Evolutionary conservation across 2,329 filamentous ascomycete genomes (phyloP).

Genomic region (Talaromyces sp.): DNA sequence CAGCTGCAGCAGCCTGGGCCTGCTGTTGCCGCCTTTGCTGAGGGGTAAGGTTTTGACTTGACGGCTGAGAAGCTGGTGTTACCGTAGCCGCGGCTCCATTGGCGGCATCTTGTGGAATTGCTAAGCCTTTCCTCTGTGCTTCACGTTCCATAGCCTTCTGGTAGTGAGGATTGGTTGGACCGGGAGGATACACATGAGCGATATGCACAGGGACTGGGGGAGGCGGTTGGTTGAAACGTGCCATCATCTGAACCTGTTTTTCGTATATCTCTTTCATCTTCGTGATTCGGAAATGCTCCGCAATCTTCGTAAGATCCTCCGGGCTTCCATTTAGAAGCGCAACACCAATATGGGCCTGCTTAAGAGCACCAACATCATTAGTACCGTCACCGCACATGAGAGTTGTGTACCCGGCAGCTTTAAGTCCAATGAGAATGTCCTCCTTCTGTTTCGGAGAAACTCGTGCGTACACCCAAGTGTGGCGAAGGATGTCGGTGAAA

Average conservation of each 20-base stretch:
- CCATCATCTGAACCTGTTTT: constrained; percentile 89
- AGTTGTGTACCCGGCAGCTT: constrained; percentile 95
- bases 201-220: constrained; percentile 92
- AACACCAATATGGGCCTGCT: constrained; percentile 96
- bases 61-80: constrained; percentile 55
- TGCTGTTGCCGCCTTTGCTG: constrained; percentile 50
- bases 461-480: constrained; percentile 96
- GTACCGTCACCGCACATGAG: constrained; percentile 98
- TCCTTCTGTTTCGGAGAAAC: constrained; percentile 99
- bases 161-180: constrained; percentile 87
- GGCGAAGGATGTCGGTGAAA: constrained; percentile 70
- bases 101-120: constrained; percentile 44
- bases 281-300: constrained; percentile 86
- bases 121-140: constrained; percentile 68
- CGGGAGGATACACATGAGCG: constrained; percentile 89
- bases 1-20: constrained; percentile 65
- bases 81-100: constrained; percentile 55
- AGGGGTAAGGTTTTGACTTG: constrained; percentile 43
- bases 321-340: constrained; percentile 91
- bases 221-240: constrained; percentile 85
- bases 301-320: constrained; percentile 85
- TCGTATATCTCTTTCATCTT: constrained; percentile 99
- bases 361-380: constrained; percentile 94
- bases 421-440: constrained; percentile 92
- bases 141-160: constrained; percentile 86